Evolutionary conservation across 2,329 filamentous ascomycete genomes (phyloP).

Genomic region (Amesomyces nigricolor): DNA sequence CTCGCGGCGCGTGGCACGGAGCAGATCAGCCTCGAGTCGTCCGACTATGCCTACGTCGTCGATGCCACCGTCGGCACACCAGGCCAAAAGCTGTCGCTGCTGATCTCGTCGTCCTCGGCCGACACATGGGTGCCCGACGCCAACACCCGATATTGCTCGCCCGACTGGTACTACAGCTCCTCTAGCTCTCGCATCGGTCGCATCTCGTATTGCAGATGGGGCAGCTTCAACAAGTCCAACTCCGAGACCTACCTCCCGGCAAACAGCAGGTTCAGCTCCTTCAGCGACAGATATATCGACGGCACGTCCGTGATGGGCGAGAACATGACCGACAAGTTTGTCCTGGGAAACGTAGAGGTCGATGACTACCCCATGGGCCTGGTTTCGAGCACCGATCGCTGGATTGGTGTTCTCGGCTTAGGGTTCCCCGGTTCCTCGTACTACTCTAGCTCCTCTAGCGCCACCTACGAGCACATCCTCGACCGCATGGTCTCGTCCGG

Average conservation of each 20-base stretch:
- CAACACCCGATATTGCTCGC: constrained; percentile 11
- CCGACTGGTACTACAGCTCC: constrained; percentile 3
- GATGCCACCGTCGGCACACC: constrained; percentile 29
- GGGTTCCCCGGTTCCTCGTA: constrained; percentile 25
- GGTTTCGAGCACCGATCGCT: constrained; percentile 15
- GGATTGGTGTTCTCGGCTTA: constrained; percentile 29
- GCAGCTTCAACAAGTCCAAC: constrained; percentile 24
- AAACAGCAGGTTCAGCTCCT: constrained; percentile 15
- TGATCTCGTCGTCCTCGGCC: constrained; percentile 24
- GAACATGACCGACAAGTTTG: constrained; percentile 29
- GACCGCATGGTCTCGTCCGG: constrained; percentile 27
- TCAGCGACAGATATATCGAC: constrained; percentile 15
- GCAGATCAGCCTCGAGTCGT: constrained; percentile 13
- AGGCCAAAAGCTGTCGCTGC: constrained; percentile 27
- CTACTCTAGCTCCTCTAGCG: constrained; percentile 7
- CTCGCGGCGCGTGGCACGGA: constrained; percentile 16
- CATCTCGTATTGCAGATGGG: constrained; percentile 23
- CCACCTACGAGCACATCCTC: constrained; percentile 24
- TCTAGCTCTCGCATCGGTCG: background rate
- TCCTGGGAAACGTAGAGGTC: constrained; percentile 24
- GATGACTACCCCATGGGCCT: constrained; percentile 30
- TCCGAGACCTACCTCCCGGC: constrained; percentile 23
- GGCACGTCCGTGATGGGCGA: constrained; percentile 18
- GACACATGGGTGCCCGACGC: constrained; percentile 30
- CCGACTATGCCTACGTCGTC: constrained; percentile 24